phyloP scores from a whole-genome alignment of 116 monocot species.

The Zostera marina region DNA sequence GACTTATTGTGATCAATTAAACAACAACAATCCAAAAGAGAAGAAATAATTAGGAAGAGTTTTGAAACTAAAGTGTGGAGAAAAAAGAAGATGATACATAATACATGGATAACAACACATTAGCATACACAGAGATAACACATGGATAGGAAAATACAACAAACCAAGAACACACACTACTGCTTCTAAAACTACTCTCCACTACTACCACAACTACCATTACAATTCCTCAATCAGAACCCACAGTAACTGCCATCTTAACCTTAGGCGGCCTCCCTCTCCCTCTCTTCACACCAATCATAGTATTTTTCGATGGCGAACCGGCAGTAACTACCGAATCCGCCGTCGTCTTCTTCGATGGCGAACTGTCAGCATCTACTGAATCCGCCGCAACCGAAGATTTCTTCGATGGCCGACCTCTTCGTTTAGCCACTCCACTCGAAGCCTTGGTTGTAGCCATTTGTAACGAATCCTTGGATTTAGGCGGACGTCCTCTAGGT shows the following conservation, averaged over 20 bases:
- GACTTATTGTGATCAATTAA: too few relatives aligned
- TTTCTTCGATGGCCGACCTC: slow-evolving; percentile 61
- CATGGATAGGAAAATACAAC: too few relatives aligned
- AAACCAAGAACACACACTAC: too few relatives aligned
- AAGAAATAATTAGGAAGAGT: too few relatives aligned
- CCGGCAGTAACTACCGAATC: background rate
- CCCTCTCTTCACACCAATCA: slow-evolving; percentile 36
- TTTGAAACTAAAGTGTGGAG: too few relatives aligned
- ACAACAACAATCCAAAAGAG: too few relatives aligned
- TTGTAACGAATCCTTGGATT: slow-evolving; percentile 28
- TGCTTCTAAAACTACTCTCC: too few relatives aligned
- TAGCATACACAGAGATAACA: too few relatives aligned
- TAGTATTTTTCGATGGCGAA: background rate
- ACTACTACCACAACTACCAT: too few relatives aligned
- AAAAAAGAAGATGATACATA: too few relatives aligned
- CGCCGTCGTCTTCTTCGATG: background rate
- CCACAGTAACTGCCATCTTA: slow-evolving; percentile 18
- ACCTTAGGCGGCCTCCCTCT: slow-evolving; percentile 65
- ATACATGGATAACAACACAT: too few relatives aligned
- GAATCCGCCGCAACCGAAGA: background rate
- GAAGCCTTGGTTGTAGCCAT: slow-evolving; percentile 21
- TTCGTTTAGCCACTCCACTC: slow-evolving; percentile 28
- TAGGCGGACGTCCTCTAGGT: slow-evolving; percentile 54
- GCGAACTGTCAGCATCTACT: background rate
- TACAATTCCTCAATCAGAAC: slow-evolving; percentile 5